A percentile compares a stretch with the other conserved stretches of the same genome.
Evolutionary conservation across 768 basidiomycete genomes (phyloP).

Genomic region (Clathrus columnatus): DNA sequence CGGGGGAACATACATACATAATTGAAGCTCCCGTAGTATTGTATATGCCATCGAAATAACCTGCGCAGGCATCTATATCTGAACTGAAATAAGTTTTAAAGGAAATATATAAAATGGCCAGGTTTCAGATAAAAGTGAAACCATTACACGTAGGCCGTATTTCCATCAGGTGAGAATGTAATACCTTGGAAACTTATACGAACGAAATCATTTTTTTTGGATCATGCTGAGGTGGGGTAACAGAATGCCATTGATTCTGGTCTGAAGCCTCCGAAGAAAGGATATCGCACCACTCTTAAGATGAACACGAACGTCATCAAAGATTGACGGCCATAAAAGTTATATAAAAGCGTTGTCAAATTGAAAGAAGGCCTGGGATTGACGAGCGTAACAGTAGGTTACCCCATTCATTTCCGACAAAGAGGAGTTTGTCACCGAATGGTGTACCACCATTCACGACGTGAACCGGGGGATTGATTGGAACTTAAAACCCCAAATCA

Average conservation of each 20-base stretch:
- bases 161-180: slow-evolving; percentile 57
- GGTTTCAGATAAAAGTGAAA: slow-evolving; percentile 4
- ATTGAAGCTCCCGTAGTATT: slow-evolving; percentile 57
- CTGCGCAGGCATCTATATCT: neutral
- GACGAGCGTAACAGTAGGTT: slow-evolving; percentile 51
- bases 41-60: slow-evolving; percentile 13
- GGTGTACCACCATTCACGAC: slow-evolving; percentile 67
- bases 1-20: slow-evolving; percentile 47
- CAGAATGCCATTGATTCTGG: slow-evolving; percentile 21
- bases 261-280: slow-evolving; percentile 61
- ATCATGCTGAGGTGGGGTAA: neutral
- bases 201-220: neutral
- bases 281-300: slow-evolving; percentile 57
- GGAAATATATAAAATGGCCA: neutral
- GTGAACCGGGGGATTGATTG: slow-evolving; percentile 48
- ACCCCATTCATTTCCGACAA: slow-evolving; percentile 60
- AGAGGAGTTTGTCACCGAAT: slow-evolving; percentile 47
- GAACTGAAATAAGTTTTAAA: neutral
- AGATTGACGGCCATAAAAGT: slow-evolving; percentile 73
- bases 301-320: slow-evolving; percentile 72
- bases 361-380: slow-evolving; percentile 59
- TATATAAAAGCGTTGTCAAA: slow-evolving; percentile 62
- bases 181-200: slow-evolving; percentile 61
- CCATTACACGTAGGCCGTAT: slow-evolving; percentile 56
- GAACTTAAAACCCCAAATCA: slow-evolving; percentile 33